These are phyloP conservation scores for Phlyctochytrium bullatum DNA, from an alignment of 192 early-diverging fungal species.

Conservation along the genomic window DNA sequence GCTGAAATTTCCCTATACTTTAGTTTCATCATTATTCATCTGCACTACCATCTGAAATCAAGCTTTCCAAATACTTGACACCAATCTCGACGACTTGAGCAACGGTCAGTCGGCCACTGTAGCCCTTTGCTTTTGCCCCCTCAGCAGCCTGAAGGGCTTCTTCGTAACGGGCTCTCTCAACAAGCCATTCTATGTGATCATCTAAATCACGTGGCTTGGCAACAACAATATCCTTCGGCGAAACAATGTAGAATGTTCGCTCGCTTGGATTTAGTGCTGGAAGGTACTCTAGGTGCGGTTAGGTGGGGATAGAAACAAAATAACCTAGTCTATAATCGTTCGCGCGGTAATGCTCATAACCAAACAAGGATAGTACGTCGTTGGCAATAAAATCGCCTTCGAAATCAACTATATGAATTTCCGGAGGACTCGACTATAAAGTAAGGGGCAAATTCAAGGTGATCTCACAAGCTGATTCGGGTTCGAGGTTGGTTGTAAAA, in stretches of 20 bases:
- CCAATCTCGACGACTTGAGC: conserved; percentile 73
- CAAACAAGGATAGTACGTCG: conserved; percentile 83
- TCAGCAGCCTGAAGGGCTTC: conserved; percentile 76
- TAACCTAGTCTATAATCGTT: conserved; percentile 90
- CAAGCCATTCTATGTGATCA: conserved; percentile 93
- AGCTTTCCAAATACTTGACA: conserved; percentile 70
- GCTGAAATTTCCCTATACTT: conserved; percentile 46
- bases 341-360: conserved; percentile 82
- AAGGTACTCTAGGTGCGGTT: conserved; percentile 11
- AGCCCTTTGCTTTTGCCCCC: conserved; percentile 29
- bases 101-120: conserved; percentile 33
- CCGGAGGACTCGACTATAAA: conserved; percentile 74
- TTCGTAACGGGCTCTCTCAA: conserved; percentile 74
- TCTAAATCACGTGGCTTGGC: conserved; percentile 84
- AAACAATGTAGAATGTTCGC: conserved; percentile 86
- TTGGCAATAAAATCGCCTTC: conserved; percentile 82
- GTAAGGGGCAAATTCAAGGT: not conserved
- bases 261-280: conserved; percentile 42
- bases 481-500: conserved; percentile 13
- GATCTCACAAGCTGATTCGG: not conserved
- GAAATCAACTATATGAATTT: conserved; percentile 83
- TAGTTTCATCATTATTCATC: not conserved
- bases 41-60: conserved; percentile 61
- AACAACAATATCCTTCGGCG: conserved; percentile 90
- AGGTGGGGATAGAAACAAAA: not conserved